Base-by-base conservation (phyloP, 331 rosid species). In the Pyracantha coccinea region DNA sequence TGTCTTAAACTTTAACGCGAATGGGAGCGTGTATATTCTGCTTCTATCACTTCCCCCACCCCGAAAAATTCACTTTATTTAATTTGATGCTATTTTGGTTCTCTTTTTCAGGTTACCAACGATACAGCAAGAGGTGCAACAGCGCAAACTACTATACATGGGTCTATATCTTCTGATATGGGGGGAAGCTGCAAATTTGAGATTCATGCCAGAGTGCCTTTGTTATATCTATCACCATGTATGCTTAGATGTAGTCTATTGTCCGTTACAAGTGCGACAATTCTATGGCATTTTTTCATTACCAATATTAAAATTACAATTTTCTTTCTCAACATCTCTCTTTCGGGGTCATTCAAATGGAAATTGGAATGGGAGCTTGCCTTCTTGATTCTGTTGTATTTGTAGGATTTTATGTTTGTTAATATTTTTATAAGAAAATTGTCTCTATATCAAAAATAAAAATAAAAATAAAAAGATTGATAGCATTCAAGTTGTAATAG, bases 141-240 rank as follows among this genome's bases (percentile, higher is more conserved):
- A 95, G 73, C 96, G 99, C 32, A 95, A 95, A 72, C 93, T 95
- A 52, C 87, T 94, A 31, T 94, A 91, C 75, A 94, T 94, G 96
- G 96, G 97, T 23, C 82, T 94, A 71, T 94, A 94, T 87, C 99
- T 94, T 85, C 97, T 94, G 65, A 94, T 94, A 74, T 94, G 97
- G 99, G 97, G 99, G 61, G 99, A 94, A 83, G 99, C 99, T 83
- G 96, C 99, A 75, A 94, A 94, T 77, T 83, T 94, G 84, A 88
- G 97, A 83, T 94, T 94, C 89, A 94, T 94, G 99, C 99, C 99
- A 58, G 99, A 94, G 80, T 94, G 99, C 84, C 99, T 94, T 75
- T 94, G 99, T 83, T 94, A 85, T 79, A 92, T 94, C 72, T 94
- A 94, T 85, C 97, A 94, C 84, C 97, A 94, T 87, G 99, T 92